Evolutionary conservation across 257 asterid genomes (phyloP), one percentile per base, ranked within the genome.

Genomic region (Agastache rugosa): DNA sequence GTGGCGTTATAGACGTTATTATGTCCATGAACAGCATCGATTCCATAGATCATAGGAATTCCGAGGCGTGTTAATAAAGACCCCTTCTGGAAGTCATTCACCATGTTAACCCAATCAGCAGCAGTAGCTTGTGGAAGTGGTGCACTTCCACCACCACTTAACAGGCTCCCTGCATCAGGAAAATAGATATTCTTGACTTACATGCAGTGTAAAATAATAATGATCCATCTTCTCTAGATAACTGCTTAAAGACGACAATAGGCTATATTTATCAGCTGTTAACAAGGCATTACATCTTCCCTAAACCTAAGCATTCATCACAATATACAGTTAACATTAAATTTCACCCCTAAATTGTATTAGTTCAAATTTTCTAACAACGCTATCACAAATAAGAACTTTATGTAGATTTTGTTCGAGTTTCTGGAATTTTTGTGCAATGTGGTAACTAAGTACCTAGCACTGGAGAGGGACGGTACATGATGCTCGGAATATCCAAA

Each of bases 141-240:
- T n/a, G 81, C 64, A 76, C 96, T 92, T 70, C 97, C 97, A 50
- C 97, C 97, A 22, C 97, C 96, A 66, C 97, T 92, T 73, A 92
- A 77, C 59, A 92, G 62, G 74, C 97, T 90, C 72, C 97, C 96
- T 92, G 72, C 83, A 85, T 51, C 62, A 68, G 22, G 12, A 25
- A 59, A 71, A 65, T 34, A 9, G 7, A 34, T 23, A 10, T 7
- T 53, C 48, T 59, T 11, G 11, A 72, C 16, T 61, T 67, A 10
- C 2, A 4, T 42, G 50, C 31, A 20, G 12, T 11, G 59, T 22
- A 42, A 25, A 53, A 23, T 12, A 39, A 44, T 56, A 39, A 48
- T n/a, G 8, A 67, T 73, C 55, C n/a, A 6, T 6, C 27, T 37
- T 37, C 22, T 72, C 20, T 11, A 68, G 59, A 16, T 35, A 67